Conservation (phyloP, 345 rosid species). For the Psidium guajava region DNA sequence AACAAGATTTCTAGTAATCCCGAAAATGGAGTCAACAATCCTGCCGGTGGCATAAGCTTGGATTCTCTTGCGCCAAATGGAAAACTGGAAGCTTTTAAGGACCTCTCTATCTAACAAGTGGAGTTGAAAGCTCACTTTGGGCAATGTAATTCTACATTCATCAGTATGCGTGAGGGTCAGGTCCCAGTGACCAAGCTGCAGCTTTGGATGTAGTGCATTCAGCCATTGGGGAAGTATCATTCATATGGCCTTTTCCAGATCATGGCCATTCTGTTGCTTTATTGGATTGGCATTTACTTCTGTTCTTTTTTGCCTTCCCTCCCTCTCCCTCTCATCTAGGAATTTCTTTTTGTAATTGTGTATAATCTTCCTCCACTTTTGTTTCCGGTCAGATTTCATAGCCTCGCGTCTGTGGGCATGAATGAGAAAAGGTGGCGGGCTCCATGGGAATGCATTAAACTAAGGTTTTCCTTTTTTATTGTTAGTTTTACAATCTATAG, state of each 20-base stretch:
- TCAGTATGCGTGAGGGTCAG: background rate
- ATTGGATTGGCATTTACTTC: constrained; percentile 1
- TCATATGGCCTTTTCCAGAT: background rate
- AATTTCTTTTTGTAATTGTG: constrained; percentile 39
- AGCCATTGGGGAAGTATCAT: background rate
- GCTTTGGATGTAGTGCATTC: background rate
- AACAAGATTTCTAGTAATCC: constrained; percentile 23
- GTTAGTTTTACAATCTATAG: background rate
- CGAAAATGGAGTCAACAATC: constrained; percentile 46
- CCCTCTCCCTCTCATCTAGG: constrained; percentile 1
- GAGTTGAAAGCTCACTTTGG: background rate
- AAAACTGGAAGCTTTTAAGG: constrained; percentile 53
- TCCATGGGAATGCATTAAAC: background rate
- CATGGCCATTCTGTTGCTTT: background rate
- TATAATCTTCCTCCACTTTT: constrained; percentile 21
- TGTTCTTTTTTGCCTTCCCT: constrained; percentile 3
- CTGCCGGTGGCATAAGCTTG: constrained; percentile 22
- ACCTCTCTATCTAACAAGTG: constrained; percentile 24
- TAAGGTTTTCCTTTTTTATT: background rate
- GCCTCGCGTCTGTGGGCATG: background rate
- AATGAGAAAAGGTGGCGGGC: background rate
- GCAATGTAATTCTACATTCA: background rate
- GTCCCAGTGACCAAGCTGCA: constrained; percentile 1
- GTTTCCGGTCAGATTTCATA: background rate
- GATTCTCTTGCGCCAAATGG: constrained; percentile 54